Evolutionary conservation across 495 filamentous ascomycete genomes (phyloP).

Genomic region (Penicillium verhagenii): DNA sequence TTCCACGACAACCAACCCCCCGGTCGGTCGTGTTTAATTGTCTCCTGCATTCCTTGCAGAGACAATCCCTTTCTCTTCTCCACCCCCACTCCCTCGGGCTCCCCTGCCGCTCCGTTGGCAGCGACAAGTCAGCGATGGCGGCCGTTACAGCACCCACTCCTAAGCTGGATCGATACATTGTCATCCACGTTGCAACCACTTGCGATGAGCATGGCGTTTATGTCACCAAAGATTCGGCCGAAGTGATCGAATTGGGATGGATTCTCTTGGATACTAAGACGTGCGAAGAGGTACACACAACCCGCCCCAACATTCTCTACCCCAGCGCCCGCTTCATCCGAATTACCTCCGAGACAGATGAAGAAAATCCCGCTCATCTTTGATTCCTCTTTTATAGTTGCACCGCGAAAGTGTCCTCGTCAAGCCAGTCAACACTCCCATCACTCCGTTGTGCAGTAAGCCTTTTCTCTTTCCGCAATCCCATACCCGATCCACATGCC

Average conservation of each 20-base stretch:
- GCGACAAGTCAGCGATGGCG: slow-evolving; percentile 42
- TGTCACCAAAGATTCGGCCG: slow-evolving; percentile 97
- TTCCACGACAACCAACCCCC: slow-evolving; percentile 18
- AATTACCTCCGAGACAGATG: slow-evolving; percentile 8
- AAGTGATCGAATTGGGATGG: slow-evolving; percentile 99
- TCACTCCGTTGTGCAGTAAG: slow-evolving; percentile 98
- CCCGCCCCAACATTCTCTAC: slow-evolving; percentile 17
- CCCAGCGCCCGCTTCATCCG: slow-evolving; percentile 6
- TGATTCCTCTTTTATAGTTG: slow-evolving; percentile 56
- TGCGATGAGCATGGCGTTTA: slow-evolving; percentile 99
- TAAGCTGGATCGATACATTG: slow-evolving; percentile 90
- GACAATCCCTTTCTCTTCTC: slow-evolving; percentile 21
- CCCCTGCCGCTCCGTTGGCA: slow-evolving; percentile 33
- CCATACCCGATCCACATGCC: slow-evolving; percentile 1
- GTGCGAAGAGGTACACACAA: slow-evolving; percentile 82
- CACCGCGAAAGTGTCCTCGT: slow-evolving; percentile 94
- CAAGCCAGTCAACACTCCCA: slow-evolving; percentile 97
- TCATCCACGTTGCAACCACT: slow-evolving; percentile 97
- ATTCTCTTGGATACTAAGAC: slow-evolving; percentile 88
- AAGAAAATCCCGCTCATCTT: neutral
- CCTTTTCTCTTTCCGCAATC: slow-evolving; percentile 9
- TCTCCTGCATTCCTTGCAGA: slow-evolving; percentile 39
- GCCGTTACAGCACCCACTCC: slow-evolving; percentile 51
- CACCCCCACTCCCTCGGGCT: slow-evolving; percentile 18
- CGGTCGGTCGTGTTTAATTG: slow-evolving; percentile 33